These are phyloP conservation scores for Xylaria telfairii DNA, from an alignment of 495 filamentous ascomycete species.

Conservation along the genomic window DNA sequence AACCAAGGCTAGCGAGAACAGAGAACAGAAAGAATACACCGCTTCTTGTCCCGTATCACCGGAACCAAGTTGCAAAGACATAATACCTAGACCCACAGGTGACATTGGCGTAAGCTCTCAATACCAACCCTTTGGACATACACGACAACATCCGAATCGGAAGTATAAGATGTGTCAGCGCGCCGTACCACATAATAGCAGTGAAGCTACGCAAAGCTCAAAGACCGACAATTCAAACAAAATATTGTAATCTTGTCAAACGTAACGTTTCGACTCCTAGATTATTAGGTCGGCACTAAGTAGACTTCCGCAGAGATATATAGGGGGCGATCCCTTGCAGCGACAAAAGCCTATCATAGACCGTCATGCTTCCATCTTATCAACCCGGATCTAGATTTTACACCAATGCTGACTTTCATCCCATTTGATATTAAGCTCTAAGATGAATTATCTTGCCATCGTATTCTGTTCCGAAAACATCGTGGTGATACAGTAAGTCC, in stretches of 20 bases:
- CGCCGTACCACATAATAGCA: not conserved
- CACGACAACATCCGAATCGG: not conserved
- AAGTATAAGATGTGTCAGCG: not conserved
- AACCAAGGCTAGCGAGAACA: not conserved
- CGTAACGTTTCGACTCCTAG: not conserved
- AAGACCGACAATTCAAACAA: not conserved
- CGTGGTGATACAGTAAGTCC: not conserved
- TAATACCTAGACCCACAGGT: constrained; percentile 1
- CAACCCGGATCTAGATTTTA: not conserved
- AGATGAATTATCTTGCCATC: not conserved
- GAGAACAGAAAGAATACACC: not conserved
- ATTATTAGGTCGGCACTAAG: not conserved
- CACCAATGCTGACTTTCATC: not conserved
- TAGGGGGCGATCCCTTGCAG: not conserved
- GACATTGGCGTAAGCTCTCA: not conserved
- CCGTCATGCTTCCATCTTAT: not conserved
- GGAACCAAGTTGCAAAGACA: not conserved
- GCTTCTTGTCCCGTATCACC: constrained; percentile 12
- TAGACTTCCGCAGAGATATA: not conserved
- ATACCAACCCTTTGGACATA: not conserved
- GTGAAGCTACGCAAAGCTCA: not conserved
- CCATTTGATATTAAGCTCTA: not conserved
- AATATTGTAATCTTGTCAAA: constrained; percentile 1
- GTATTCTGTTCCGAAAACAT: not conserved
- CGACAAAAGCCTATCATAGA: not conserved